These are phyloP conservation scores for Fusarium acutatum DNA, from an alignment of 2,329 filamentous ascomycete genomes.

Conservation along the genomic window DNA sequence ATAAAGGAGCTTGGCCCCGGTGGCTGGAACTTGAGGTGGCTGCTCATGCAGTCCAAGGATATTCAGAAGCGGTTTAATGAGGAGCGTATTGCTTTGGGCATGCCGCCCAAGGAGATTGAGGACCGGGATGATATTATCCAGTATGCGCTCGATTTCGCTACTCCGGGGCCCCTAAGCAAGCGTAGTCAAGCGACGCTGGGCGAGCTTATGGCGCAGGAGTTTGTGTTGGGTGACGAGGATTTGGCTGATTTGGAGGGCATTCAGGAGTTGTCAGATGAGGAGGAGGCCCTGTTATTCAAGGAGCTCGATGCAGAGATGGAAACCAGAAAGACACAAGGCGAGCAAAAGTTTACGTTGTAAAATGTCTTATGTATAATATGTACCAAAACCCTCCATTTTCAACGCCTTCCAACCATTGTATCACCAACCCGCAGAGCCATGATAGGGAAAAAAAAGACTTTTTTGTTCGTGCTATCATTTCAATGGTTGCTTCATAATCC, in stretches of 20 bases:
- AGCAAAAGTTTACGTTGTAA: slow-evolving; percentile 36
- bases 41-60: slow-evolving; percentile 79
- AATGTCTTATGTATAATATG: slow-evolving; percentile 41
- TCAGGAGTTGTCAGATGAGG: slow-evolving; percentile 53
- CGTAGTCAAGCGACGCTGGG: slow-evolving; percentile 50
- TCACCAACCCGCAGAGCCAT: slow-evolving; percentile 31
- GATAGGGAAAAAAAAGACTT: slow-evolving; percentile 17
- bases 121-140: slow-evolving; percentile 51
- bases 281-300: slow-evolving; percentile 44
- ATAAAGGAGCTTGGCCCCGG: slow-evolving; percentile 88
- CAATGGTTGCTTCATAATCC: slow-evolving; percentile 15
- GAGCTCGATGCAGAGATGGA: slow-evolving; percentile 46
- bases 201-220: slow-evolving; percentile 52
- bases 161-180: slow-evolving; percentile 50
- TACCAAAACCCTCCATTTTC: slow-evolving; percentile 38
- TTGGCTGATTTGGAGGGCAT: slow-evolving; percentile 50
- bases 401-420: slow-evolving; percentile 40
- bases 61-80: slow-evolving; percentile 72
- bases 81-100: slow-evolving; percentile 71
- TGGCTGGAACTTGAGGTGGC: slow-evolving; percentile 91
- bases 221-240: slow-evolving; percentile 56
- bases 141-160: slow-evolving; percentile 53
- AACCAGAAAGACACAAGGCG: not conserved
- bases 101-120: slow-evolving; percentile 55
- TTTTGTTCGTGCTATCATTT: slow-evolving; percentile 27